Base-by-base conservation (phyloP, 2,329 filamentous ascomycete species). In the Cryphonectria nitschkei region DNA sequence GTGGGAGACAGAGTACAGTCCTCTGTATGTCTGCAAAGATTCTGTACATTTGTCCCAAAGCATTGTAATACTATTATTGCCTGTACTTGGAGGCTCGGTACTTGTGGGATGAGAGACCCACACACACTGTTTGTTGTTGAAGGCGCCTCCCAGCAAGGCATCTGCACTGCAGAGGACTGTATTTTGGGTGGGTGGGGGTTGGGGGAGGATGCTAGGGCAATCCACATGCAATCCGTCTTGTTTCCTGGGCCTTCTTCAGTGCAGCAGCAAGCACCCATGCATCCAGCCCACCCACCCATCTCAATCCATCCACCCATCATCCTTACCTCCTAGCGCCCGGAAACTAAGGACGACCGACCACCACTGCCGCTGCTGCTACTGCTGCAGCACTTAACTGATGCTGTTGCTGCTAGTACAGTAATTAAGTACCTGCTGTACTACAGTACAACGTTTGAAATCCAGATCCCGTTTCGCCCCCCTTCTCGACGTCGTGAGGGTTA, bases 401-500 rank as follows among this genome's bases (percentile, higher is more conserved):
- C 46, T n/a, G 46, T 22, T n/a, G 46, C 46, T 16, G 34, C 34
- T 34, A 34, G 34, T 34, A 34, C 34, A 34, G 34, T 34, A 34
- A 22, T 16, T 46, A 46, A 46, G 19, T 46, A 43, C 41, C 13
- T 43, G 41, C 14, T 43, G 16, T 43, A 46, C 62, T 22, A 50
- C 41, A 34, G 34, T 34, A 34, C 34, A 34, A 34, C 34, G 62
- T 65, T 52, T 46, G 52, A n/a, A 56, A 46, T 63, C 56, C 52
- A 50, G 16, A 7, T 46, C 41, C 52, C 56, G 19, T 22, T 46
- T 22, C 37, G 3, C 60, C 54, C n/a, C 22, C 34, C 58, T 29
- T 39, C 46, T 43, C 46, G 64, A 68, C 41, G 65, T 64, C 68
- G 62, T 70, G 68, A 67, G 32, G 37, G 63, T 11, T 39, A 39